A percentile compares a stretch with the other conserved stretches of the same genome.
These are phyloP conservation scores for Bullera alba DNA, from an alignment of 768 basidiomycete genomes.

Conservation along the genomic window DNA sequence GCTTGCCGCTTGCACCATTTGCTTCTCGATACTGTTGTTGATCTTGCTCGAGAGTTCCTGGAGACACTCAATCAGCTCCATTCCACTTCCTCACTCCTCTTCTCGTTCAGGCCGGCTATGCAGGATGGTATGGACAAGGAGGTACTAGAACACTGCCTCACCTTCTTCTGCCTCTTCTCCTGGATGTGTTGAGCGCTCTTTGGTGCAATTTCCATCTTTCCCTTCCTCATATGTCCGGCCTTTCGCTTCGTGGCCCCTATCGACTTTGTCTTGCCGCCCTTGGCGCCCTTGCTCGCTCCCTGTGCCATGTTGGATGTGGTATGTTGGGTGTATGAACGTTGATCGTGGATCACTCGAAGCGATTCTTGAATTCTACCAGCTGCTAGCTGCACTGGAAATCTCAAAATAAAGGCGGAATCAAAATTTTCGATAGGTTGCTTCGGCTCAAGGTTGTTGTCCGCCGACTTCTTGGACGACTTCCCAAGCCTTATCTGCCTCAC, in stretches of 20 bases:
- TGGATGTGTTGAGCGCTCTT: slow-evolving; percentile 70
- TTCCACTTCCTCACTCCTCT: neutral
- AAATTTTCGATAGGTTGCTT: too few species aligned
- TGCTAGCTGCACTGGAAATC: too few species aligned
- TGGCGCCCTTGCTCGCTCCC: slow-evolving; percentile 6
- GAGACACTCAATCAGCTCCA: neutral
- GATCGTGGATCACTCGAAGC: neutral
- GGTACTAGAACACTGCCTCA: slow-evolving; percentile 46
- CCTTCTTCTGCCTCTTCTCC: slow-evolving; percentile 71
- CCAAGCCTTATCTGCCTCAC: neutral
- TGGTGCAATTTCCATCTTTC: slow-evolving; percentile 67
- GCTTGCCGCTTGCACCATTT: slow-evolving; percentile 83
- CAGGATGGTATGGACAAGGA: neutral
- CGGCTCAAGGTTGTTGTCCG: too few species aligned
- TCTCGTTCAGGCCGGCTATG: neutral
- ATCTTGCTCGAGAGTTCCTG: slow-evolving; percentile 84
- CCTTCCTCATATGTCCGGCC: slow-evolving; percentile 66
- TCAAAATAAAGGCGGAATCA: too few species aligned
- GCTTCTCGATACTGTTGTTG: slow-evolving; percentile 81
- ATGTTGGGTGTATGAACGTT: neutral
- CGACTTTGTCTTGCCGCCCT: slow-evolving; percentile 4
- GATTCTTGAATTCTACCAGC: too few species aligned
- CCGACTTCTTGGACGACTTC: too few species aligned
- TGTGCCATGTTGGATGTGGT: slow-evolving; percentile 8
- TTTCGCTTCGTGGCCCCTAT: slow-evolving; percentile 51